Base-by-base conservation (phyloP, 2,329 filamentous ascomycete species). In the Clonostachys rhizophaga region DNA sequence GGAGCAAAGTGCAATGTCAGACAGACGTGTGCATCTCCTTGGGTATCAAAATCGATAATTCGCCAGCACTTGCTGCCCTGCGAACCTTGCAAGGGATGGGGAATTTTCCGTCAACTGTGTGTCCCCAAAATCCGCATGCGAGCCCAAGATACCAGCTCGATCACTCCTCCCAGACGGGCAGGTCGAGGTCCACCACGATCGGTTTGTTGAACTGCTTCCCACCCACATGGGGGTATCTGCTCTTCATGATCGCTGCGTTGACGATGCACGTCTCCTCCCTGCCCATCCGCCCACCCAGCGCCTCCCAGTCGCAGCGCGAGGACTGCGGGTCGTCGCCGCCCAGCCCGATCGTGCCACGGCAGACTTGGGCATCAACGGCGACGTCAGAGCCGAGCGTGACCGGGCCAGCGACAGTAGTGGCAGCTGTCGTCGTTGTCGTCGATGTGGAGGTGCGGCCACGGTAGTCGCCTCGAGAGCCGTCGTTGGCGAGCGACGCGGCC, bases 181-280 rank as follows among this genome's bases (percentile, higher is more conserved):
- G 68, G 53, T 91, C 82, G 33, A 95, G 59, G 60, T 95, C 89
- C 12, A 95, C 83, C n/a, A 95, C 84, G 54, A 95, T 86, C 17
- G 89, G 85, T 60, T 91, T 88, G 64, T 91, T 83, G 65, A 87
- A 83, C 51, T 66, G 74, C 62, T 84, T 87, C 14, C 81, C 81
- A 2, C 72, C 75, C 2, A 55, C 57, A 52, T 86, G 82, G 44
- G 84, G 84, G 66, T 81, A 84, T 50, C 78, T 83, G 18, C 75
- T 83, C 40, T 81, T 82, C 74, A 87, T 78, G 51, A 91, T 83
- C 17, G 89, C 83, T 30, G 87, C 87, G 66, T 95, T 95, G 55
- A 94, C 78, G 46, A 95, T 70, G 59, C 84, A 91, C 2, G 88
- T 94, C 68, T 92, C 86, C 50, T 61, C 70, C 55, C 80, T 73